phyloP scores from a whole-genome alignment of 352 stramenopile genomes.

The Lagenidium giganteum region DNA sequence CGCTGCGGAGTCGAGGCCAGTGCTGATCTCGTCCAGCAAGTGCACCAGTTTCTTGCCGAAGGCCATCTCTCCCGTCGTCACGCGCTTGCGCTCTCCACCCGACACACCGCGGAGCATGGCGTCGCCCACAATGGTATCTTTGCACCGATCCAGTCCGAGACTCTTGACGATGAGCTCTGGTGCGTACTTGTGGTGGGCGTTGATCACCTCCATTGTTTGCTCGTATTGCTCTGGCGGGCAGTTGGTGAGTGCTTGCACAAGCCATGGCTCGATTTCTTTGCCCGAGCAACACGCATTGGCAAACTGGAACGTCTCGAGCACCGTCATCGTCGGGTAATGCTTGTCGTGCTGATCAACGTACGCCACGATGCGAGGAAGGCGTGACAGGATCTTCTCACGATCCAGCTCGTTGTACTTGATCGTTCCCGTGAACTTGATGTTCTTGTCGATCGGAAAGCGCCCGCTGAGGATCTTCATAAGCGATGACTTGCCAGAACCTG shows the following conservation, averaged over 20 bases:
- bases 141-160: background rate
- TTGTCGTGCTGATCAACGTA: constrained; percentile 71
- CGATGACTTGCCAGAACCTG: constrained; percentile 3
- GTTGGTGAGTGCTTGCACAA: constrained; percentile 28
- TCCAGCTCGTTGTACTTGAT: constrained; percentile 40
- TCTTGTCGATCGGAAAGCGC: background rate
- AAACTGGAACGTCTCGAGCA: constrained; percentile 93
- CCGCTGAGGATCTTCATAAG: constrained; percentile 11
- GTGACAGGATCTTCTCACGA: constrained; percentile 15
- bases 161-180: constrained; percentile 9
- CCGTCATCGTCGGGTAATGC: constrained; percentile 86
- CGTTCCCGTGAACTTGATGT: constrained; percentile 27
- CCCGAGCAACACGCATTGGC: constrained; percentile 69
- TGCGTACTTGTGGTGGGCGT: constrained; percentile 28
- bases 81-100: constrained; percentile 87
- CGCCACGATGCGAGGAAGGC: constrained; percentile 26
- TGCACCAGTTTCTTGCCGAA: constrained; percentile 44
- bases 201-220: constrained; percentile 23
- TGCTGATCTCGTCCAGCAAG: constrained; percentile 60
- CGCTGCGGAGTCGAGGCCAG: constrained; percentile 28
- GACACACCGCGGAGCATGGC: constrained; percentile 51
- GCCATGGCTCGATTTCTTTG: constrained; percentile 35
- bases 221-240: constrained; percentile 30
- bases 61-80: constrained; percentile 77
- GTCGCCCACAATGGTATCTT: constrained; percentile 31